Evolutionary conservation across 2,329 filamentous ascomycete genomes (phyloP), one percentile per base, ranked within the genome.

Genomic region (Fusarium pseudocircinatum): DNA sequence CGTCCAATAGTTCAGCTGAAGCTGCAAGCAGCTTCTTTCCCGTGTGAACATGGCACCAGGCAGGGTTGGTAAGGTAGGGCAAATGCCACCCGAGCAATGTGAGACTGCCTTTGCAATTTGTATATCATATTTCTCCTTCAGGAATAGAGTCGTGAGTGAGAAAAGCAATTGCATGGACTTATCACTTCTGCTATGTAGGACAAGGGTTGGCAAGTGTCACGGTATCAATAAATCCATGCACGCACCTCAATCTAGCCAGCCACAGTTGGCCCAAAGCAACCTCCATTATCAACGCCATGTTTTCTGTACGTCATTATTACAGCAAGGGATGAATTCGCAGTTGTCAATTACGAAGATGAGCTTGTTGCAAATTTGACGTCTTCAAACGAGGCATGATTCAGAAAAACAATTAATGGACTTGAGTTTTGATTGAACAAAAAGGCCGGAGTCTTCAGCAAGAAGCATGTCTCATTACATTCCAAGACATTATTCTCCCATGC

Each of bases 401-500:
- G 4, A 56, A 26, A 32, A 24, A 32, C 11, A 12, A 49, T 57
- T 44, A n/a, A 42, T 44, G 39, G 34, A 22, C 42, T 39, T 32
- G n/a, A 28, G 36, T 30, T 28, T 37, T 46, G 43, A 63, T 36
- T 42, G 24, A 43, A 24, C 32, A 24, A 60, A 49, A 44, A 46
- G 26, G 14, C 63, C 42, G 32, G 16, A 62, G 42, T 42, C 42
- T 37, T 61, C 49, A 44, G 63, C 64, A 63, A 63, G 53, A 74
- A 70, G 40, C 30, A 46, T 20, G 34, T 32, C 26, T 67, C 42
- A 75, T 66, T 67, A 42, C 62, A 52, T 67, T 64, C 64, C 56
- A 42, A 77, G 69, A 76, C 73, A 67, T 52, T 42, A 20, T 36
- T 49, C 39, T 64, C 30, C n/a, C 26, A 61, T 44, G 22, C 30